A percentile compares a stretch with the other conserved stretches of the same genome.
Evolutionary conservation across 768 basidiomycete species (phyloP).

Genomic region (Termitomyces sp.): DNA sequence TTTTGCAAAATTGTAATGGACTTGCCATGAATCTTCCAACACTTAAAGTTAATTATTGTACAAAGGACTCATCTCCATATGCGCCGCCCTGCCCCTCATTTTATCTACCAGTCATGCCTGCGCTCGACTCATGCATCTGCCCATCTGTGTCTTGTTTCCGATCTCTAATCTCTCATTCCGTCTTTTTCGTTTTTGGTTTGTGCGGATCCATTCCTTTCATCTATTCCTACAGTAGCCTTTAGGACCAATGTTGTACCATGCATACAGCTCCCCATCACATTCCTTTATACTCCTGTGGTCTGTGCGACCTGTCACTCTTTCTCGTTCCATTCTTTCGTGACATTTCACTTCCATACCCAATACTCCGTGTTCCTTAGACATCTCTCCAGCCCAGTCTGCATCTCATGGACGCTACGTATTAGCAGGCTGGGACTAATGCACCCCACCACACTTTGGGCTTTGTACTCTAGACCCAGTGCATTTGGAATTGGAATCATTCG

Average conservation of each 20-base stretch:
- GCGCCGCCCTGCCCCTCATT: neutral
- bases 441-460: neutral
- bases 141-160: neutral
- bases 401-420: neutral
- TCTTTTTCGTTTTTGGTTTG: conserved; percentile 6
- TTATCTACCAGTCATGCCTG: neutral
- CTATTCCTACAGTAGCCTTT: neutral
- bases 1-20: conserved; percentile 4
- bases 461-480: neutral
- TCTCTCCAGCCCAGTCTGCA: neutral
- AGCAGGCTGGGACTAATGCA: neutral
- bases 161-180: neutral
- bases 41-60: neutral
- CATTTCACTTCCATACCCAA: conserved; percentile 3
- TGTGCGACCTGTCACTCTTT: neutral
- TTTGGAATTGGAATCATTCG: conserved; percentile 3
- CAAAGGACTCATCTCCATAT: neutral
- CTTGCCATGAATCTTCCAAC: conserved; percentile 1
- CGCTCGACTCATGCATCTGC: conserved; percentile 1
- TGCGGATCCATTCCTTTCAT: conserved; percentile 3
- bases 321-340: neutral
- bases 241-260: neutral
- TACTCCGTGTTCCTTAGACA: neutral
- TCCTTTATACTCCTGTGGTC: neutral
- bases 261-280: neutral